phyloP scores from a whole-genome alignment of 805 yeast genomes.

The Torulaspora gathmanii region DNA sequence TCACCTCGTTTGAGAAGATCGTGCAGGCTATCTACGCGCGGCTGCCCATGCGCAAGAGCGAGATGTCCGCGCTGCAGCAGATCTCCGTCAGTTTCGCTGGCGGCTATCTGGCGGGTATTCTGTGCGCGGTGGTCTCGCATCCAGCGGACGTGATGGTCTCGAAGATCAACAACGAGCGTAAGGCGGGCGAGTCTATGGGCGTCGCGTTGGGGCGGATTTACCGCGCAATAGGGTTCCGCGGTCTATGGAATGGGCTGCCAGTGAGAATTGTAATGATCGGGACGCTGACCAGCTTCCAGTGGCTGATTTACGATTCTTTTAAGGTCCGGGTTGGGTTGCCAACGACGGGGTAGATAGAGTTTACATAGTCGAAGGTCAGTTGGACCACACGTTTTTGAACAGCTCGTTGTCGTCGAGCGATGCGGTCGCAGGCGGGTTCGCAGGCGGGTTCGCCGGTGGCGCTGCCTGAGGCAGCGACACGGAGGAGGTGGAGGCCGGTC shows the following conservation, averaged over 20 bases:
- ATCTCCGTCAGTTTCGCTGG: constrained; percentile 93
- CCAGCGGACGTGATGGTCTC: constrained; percentile 99
- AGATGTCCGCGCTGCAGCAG: constrained; percentile 70
- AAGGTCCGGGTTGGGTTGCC: constrained; percentile 93
- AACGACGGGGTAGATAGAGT: constrained; percentile 68
- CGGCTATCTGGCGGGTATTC: constrained; percentile 95
- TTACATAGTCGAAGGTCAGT: constrained; percentile 9
- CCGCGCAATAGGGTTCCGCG: constrained; percentile 75
- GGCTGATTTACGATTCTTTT: constrained; percentile 95
- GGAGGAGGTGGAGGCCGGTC: constrained; percentile 21
- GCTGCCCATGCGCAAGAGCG: constrained; percentile 67
- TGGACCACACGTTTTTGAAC: constrained; percentile 64
- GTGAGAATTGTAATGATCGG: constrained; percentile 97
- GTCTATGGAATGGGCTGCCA: constrained; percentile 92
- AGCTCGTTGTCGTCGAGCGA: constrained; percentile 54
- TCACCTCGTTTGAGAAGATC: constrained; percentile 88
- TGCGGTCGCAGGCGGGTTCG: constrained; percentile 16
- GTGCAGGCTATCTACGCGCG: constrained; percentile 72
- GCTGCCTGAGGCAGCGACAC: background rate
- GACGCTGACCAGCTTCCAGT: constrained; percentile 93
- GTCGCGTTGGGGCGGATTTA: constrained; percentile 72
- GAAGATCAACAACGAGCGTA: constrained; percentile 67
- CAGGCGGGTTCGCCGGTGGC: constrained; percentile 1
- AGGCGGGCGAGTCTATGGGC: constrained; percentile 62
- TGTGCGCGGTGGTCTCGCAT: constrained; percentile 93